Evolutionary conservation across 2,329 filamentous ascomycete species (phyloP).

Genomic region (Podosphaera leucotricha): DNA sequence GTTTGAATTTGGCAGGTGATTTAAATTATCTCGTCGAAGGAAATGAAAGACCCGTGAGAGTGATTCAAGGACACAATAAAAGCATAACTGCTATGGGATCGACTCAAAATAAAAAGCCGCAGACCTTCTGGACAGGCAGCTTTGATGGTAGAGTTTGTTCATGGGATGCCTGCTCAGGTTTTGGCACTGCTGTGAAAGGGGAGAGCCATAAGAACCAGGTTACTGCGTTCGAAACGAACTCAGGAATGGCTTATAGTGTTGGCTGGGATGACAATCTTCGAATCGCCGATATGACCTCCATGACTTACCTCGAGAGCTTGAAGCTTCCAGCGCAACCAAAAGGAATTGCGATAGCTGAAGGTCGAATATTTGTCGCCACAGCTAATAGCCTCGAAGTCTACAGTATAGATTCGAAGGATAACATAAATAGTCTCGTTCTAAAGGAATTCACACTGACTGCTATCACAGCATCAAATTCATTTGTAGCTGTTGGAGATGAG

Average conservation of each 20-base stretch:
- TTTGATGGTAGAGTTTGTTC: conserved; percentile 71
- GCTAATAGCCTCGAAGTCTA: conserved; percentile 33
- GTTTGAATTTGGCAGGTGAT: conserved; percentile 67
- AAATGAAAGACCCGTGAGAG: conserved; percentile 39
- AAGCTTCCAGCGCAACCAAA: conserved; percentile 64
- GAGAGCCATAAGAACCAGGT: conserved; percentile 71
- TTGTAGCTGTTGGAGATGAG: conserved; percentile 55
- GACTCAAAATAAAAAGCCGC: conserved; percentile 22
- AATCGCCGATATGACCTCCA: conserved; percentile 48
- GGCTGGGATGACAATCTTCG: conserved; percentile 88
- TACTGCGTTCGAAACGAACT: conserved; percentile 41
- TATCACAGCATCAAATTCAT: conserved; percentile 42
- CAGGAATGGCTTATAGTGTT: conserved; percentile 53
- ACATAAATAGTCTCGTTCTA: conserved; percentile 27
- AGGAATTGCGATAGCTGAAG: conserved; percentile 34
- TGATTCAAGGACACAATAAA: conserved; percentile 78
- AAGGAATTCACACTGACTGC: conserved; percentile 43
- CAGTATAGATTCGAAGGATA: conserved; percentile 30
- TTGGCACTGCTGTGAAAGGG: conserved; percentile 50
- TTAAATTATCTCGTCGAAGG: conserved; percentile 70
- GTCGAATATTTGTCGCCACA: conserved; percentile 26
- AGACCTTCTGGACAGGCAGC: conserved; percentile 68
- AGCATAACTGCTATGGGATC: conserved; percentile 56
- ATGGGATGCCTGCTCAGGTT: conserved; percentile 55
- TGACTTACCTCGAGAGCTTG: conserved; percentile 45